Evolutionary conservation across 2,329 filamentous ascomycete species (phyloP), one percentile per base, ranked within the genome.

Genomic region (Tolypocladium endophyticum): DNA sequence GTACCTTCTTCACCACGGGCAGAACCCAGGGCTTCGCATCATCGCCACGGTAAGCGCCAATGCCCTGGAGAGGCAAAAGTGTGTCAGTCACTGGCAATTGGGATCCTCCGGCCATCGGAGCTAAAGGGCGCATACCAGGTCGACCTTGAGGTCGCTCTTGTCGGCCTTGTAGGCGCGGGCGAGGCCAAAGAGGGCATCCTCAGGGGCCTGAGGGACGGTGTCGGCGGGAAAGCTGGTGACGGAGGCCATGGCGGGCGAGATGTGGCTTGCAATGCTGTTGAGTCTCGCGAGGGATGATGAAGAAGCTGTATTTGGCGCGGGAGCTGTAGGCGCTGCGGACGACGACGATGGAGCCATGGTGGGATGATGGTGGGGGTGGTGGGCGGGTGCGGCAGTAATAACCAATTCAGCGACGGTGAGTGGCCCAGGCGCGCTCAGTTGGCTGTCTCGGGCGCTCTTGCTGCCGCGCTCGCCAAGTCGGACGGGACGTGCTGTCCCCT

Each of bases 21-120:
- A 99, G 78, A 63, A 99, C 87, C 94, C 94, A 99, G 3, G 94
- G 94, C 80, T 97, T 97, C 62, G 92, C 93, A 72, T 92, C 88
- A 77, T 97, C 82, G 71, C 96, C 94, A 72, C 94, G 84, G 77
- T 99, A 99, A 61, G 94, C 94, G 67, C 94, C 94, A 78, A 97
- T 86, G 61, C 85, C 85, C 83, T 85, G 61, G 35, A 65, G 62
- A 47, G 50, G 60, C 39, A 56, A n/a, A 35, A n/a, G 20, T 23
- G 18, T 47, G 55, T 56, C 50, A 61, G 30, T 25, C 30, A 16
- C 14, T 11, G n/a, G 43, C 5, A 11, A 12, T 4, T 58, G 41
- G 23, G 33, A 43, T n/a, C 20, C 56, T 50, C 25, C 45, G 55
- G 41, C 38, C 20, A 55, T 18, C 55, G 38, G 57, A 35, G 30